phyloP scores from a whole-genome alignment of 2,329 filamentous ascomycete species.

The Byssothecium circinans region DNA sequence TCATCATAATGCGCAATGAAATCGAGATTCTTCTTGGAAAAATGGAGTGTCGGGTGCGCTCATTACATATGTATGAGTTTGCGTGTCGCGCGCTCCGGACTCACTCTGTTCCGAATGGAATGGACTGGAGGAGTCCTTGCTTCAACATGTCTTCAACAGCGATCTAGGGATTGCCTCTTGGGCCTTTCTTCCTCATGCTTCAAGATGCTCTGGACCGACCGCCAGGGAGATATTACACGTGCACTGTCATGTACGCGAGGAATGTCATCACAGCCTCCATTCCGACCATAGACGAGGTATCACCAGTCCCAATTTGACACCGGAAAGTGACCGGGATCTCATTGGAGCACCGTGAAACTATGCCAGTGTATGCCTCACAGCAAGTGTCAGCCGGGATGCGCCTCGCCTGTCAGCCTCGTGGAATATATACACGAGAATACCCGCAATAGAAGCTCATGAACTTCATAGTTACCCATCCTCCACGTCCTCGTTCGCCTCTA shows the following conservation, averaged over 20 bases:
- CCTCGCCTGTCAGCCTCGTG: neutral
- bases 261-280: conserved; percentile 4
- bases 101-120: neutral
- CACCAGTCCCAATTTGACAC: neutral
- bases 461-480: no score
- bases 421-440: neutral
- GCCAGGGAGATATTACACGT: no score
- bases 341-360: no score
- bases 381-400: neutral
- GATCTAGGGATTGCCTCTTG: no score
- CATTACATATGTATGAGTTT: no score
- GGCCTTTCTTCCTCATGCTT: no score
- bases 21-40: neutral
- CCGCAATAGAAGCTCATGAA: no score
- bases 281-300: neutral
- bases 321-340: no score
- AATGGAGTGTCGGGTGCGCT: neutral
- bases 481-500: no score
- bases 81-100: neutral
- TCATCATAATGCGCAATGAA: conserved; percentile 5
- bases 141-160: no score
- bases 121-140: no score
- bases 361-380: neutral
- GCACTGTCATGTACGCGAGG: conserved; percentile 1
- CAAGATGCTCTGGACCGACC: no score